Evolutionary conservation across 2,329 filamentous ascomycete genomes (phyloP).

Genomic region (Verticillium isaacii): DNA sequence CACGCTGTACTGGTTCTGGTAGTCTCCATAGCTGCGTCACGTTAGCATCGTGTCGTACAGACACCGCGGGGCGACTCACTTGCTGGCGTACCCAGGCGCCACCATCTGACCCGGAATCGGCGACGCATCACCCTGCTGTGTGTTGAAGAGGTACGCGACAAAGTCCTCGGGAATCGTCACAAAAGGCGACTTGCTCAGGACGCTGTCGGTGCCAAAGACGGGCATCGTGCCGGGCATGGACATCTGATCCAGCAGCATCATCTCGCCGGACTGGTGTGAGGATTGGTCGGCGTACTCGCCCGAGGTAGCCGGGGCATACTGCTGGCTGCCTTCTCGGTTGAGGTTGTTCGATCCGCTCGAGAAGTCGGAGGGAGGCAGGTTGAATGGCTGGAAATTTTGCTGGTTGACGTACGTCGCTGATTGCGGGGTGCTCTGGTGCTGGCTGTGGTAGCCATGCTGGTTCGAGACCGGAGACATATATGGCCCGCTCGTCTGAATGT

Average conservation of each 20-base stretch:
- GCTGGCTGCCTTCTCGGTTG: constrained; percentile 26
- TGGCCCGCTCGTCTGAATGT: constrained; percentile 39
- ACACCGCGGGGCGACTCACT: constrained; percentile 6
- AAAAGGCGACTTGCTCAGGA: constrained; percentile 78
- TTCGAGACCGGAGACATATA: constrained; percentile 50
- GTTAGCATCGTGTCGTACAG: too few relatives aligned
- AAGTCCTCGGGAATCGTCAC: constrained; percentile 81
- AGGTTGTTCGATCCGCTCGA: constrained; percentile 19
- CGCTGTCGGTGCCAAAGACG: constrained; percentile 79
- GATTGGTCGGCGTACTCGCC: constrained; percentile 42
- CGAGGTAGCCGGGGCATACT: constrained; percentile 31
- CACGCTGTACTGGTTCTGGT: constrained; percentile 41
- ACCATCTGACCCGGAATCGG: constrained; percentile 46
- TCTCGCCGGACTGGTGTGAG: constrained; percentile 40
- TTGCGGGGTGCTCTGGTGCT: constrained; percentile 40
- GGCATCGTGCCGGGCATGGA: constrained; percentile 66
- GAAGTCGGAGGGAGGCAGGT: constrained; percentile 58
- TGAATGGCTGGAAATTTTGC: constrained; percentile 59
- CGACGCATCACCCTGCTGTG: constrained; percentile 48
- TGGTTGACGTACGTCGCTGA: constrained; percentile 50
- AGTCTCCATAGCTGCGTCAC: constrained; percentile 45
- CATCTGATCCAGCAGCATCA: constrained; percentile 60
- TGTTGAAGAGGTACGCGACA: constrained; percentile 78
- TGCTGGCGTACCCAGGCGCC: constrained; percentile 32
- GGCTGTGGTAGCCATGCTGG: constrained; percentile 43